Evolutionary conservation across 2,329 filamentous ascomycete species (phyloP), one percentile per base, ranked within the genome.

Genomic region (Paecilomyces sp.): DNA sequence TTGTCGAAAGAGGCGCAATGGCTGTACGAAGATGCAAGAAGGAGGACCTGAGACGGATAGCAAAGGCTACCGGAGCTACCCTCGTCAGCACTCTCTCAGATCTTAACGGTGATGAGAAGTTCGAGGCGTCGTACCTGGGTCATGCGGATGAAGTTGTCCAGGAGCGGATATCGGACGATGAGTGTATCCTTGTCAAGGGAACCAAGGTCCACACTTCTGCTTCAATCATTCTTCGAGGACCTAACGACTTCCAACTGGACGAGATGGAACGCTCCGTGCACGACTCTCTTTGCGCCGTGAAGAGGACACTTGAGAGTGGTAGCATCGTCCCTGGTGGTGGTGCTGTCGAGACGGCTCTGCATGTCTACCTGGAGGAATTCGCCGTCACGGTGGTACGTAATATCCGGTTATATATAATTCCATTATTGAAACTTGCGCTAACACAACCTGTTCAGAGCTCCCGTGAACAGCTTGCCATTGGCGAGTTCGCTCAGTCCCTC

Each of bases 241-340:
- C 94, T 67, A 97, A 99, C 78, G 94, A 99, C 77, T 97, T 90
- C 80, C 91, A 91, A 62, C 86, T 99, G 31, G 94, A 99, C 71
- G 94, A 99, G 83, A 99, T 97, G 93, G 94, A 99, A 83, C 90
- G 94, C 65, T 97, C 94, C 1, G 87, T 99, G 18, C 94, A 99
- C 80, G 94, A 99, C 78, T 96, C 93, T 13, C 83, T 99, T 54
- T 97, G 91, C 66, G 94, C 94, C 54, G 92, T 99, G 65, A 99
- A 99, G 87, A 87, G 94, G 68, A 97, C 94, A 2, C 83, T 99
- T 7, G 94, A 99, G 80, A 96, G 91, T 71, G 94, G 94, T 70
- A 92, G 90, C 78, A 95, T 99, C 66, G 94, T 99, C 47, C 94
- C 94, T 15, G 94, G 94, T 66, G 94, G 94, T 66, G 94, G 93